Evolutionary conservation across 2,329 filamentous ascomycete genomes (phyloP), one percentile per base, ranked within the genome.

Genomic region (Alternaria angustiovoidea): DNA sequence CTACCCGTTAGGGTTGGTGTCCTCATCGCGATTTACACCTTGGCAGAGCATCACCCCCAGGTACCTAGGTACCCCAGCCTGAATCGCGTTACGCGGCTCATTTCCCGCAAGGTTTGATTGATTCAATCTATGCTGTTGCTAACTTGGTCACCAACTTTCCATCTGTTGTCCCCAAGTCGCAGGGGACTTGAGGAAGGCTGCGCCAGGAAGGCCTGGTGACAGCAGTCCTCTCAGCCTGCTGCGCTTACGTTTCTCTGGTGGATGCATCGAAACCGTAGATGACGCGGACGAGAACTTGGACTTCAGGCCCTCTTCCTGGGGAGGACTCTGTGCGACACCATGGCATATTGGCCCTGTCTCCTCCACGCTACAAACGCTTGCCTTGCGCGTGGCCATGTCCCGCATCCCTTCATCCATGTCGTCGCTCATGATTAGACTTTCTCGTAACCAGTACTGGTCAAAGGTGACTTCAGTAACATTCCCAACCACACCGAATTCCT

Each of bases 401-500:
- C 49, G 36, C 26, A 28, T 14, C 8, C 26, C 52, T 26, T 39
- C 42, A 26, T 46, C 52, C 41, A 47, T 38, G 41, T 12, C 41
- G 16, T 46, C 51, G 20, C 39, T 34, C 30, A 32, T 32, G 14
- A 5, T 34, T 39, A 32, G 48, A 28, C 42, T 51, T n/a, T 64
- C 51, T n/a, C 60, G 52, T 51, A 70, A 59, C 76, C 75, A 78
- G 59, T 68, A 78, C 55, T 61, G 66, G 55, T 79, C 75, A 61
- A 76, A 42, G 24, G 68, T 71, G 18, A 63, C 64, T 39, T 76
- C 72, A 7, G 73, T 70, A 12, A 69, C 59, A 30, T 66, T 51
- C 6, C 69, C 68, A 7, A 73, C 71, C n/a, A 81, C 71, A 14
- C 75, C 76, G 47, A 81, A 77, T 3, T 72, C 73, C 22, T 79